Evolutionary conservation across 805 yeast genomes (phyloP), one percentile per base, ranked within the genome.

Genomic region (Lipomyces starkeyi): DNA sequence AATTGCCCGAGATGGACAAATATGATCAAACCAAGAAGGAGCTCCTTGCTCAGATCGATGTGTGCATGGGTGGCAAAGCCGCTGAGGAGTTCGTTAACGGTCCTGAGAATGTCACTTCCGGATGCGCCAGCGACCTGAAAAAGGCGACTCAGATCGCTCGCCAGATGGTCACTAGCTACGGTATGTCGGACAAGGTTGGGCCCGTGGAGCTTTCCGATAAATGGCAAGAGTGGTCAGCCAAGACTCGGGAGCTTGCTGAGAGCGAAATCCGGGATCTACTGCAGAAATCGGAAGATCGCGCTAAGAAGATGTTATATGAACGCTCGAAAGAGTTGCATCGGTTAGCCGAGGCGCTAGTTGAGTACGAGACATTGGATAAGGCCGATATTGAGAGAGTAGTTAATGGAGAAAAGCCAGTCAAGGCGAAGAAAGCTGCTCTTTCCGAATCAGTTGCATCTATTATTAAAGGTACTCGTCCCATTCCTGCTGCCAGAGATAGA

Each of bases 51-150:
- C 84, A 97, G 71, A 80, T 95, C 73, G 99, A 95, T 78, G 99
- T 95, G 61, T 93, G 97, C 78, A 95, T 95, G 99, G 99, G 99
- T 69, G 99, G 99, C 71, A 93, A 93, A 78, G 88, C 93, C 67
- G 99, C 99, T 37, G 99, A 95, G 82, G 98, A 94, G 77, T 83
- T 91, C 83, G 84, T 91, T 61, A 91, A 91, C 76, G 99, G 99
- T 1, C 85, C 88, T 58, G 97, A 91, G 65, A 91, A 93, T 77
- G 97, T 95, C 13, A 94, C 98, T 2, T 87, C 94, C 74, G 99
- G 99, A 7, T 95, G 98, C 81, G 90, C 97, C 0, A 88, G 95
- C 9, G 99, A 95, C 79, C 85, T 95, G 75, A 85, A 89, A 69
- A 87, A 85, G 74, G 99, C 99, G 20, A 95, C 99, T 0, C 84